Percentiles rank a stretch among this genome's conserved stretches.
Conservation (phyloP, 2,329 filamentous ascomycete species). For the Alternaria burnsii region DNA sequence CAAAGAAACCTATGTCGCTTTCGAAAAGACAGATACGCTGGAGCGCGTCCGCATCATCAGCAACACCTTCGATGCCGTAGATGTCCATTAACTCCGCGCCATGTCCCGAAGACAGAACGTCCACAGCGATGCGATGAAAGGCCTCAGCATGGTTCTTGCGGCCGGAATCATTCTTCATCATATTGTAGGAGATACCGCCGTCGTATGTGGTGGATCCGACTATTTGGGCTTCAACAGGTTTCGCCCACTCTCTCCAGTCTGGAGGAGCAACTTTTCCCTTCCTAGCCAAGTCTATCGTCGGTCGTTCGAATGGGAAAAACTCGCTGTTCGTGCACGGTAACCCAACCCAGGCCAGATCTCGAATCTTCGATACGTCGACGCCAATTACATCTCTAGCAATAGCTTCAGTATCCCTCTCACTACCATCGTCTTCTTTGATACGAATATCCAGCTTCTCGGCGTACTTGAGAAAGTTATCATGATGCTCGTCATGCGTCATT, state of each 20-base stretch:
- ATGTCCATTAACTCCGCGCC: slow-evolving; percentile 6
- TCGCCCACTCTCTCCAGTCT: slow-evolving; percentile 5
- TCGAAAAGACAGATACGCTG: slow-evolving; percentile 29
- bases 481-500: slow-evolving; percentile 22
- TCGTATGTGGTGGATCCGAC: slow-evolving; percentile 26
- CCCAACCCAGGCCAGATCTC: slow-evolving; percentile 25
- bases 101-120: slow-evolving; percentile 9
- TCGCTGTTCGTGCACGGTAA: slow-evolving; percentile 19
- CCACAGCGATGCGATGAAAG: slow-evolving; percentile 1
- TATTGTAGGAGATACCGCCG: slow-evolving; percentile 29
- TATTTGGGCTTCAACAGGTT: slow-evolving; percentile 21
- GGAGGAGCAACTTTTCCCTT: slow-evolving; percentile 1
- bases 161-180: slow-evolving; percentile 19
- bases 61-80: slow-evolving; percentile 2
- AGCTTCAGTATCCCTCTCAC: background rate
- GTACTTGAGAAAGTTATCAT: slow-evolving; percentile 18
- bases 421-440: background rate
- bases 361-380: slow-evolving; percentile 13
- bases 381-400: slow-evolving; percentile 16
- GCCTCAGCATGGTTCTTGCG: slow-evolving; percentile 15
- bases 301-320: slow-evolving; percentile 17
- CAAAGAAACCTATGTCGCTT: slow-evolving; percentile 30
- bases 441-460: slow-evolving; percentile 12
- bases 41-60: slow-evolving; percentile 17
- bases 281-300: slow-evolving; percentile 15